Evolutionary conservation across 2,329 filamentous ascomycete genomes (phyloP).

Genomic region (Monosporascus sp.): DNA sequence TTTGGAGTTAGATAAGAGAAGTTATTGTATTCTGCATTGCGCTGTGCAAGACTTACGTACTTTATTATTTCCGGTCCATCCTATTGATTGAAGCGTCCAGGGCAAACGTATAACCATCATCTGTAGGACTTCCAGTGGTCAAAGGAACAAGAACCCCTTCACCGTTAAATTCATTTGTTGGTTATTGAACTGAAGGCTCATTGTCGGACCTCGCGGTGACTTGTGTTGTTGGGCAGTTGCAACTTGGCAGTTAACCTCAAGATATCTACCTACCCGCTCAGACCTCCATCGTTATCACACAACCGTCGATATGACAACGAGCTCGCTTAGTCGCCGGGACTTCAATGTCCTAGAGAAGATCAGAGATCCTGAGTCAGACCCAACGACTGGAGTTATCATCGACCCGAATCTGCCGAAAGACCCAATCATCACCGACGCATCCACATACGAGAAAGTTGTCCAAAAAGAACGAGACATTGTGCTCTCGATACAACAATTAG

Average conservation of each 20-base stretch:
- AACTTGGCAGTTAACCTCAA: background rate
- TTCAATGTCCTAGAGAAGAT: constrained; percentile 62
- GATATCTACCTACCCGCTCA: background rate
- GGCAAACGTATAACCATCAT: background rate
- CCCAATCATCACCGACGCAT: constrained; percentile 48
- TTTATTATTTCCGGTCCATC: background rate
- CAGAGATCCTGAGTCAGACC: constrained; percentile 60
- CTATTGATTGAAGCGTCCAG: background rate
- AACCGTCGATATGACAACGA: constrained; percentile 38
- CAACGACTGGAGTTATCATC: constrained; percentile 48
- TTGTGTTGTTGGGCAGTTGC: background rate
- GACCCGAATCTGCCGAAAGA: constrained; percentile 52
- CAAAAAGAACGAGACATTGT: constrained; percentile 51
- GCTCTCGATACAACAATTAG: constrained; percentile 48
- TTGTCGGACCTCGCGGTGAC: background rate
- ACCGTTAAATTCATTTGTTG: background rate
- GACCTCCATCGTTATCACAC: background rate
- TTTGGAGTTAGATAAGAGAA: background rate
- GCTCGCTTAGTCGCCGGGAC: constrained; percentile 52
- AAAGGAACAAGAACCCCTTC: background rate
- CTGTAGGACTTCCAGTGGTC: background rate
- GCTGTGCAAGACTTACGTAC: background rate
- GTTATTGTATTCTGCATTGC: background rate
- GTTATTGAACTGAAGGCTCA: background rate
- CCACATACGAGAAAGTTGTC: constrained; percentile 46